Base-by-base conservation (phyloP, 176 grass and related monocot species). In the Panicum miliaceum region DNA sequence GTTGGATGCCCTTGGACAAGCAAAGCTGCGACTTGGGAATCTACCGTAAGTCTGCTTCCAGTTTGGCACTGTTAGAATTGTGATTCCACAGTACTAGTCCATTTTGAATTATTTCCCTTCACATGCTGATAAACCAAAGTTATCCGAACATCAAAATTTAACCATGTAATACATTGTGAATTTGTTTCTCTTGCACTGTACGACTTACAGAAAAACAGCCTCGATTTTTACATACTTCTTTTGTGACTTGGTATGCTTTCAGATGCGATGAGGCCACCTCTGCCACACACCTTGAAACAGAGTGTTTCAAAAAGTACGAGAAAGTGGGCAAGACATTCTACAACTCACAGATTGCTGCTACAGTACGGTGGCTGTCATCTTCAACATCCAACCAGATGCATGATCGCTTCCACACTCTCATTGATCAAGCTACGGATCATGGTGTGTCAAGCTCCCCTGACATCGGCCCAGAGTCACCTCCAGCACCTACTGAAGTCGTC, bases 291-390 rank as follows among this genome's bases (percentile, higher is more conserved):
- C 91, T 98, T 57, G 96, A 98, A 88, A 86, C 23, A 62, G 91
- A 95, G 56, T 95, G 90, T 81, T 98, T 95, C 47, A 95, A 88
- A 63, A 98, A 93, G 74, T 95, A 98, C 69, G 83, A 88, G 65
- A 98, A 95, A 83, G 91, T 91, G 34, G 91, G 91, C 7, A 98
- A 87, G 85, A 90, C 89, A 22, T 98, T 98, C 57, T 98, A 98
- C 47, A 98, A 87, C 83, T 98, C 96, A 22, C 96, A 98, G 85
- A 79, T 95, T 60, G 93, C 93, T 1, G 96, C 96, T n/a, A 98
- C 93, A 19, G 68, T 95, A 34, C 86, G 93, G 56, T 98, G 96
- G 96, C 22, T 95, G 19, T 88, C 87, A 3, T 93, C 93, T 41
- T 90, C 90, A 27, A 90, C 72, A 58, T 83, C 68, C 48, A 75